Evolutionary conservation across 202 grass and related monocot species (phyloP).

Genomic region (Brachypodium distachyon): DNA sequence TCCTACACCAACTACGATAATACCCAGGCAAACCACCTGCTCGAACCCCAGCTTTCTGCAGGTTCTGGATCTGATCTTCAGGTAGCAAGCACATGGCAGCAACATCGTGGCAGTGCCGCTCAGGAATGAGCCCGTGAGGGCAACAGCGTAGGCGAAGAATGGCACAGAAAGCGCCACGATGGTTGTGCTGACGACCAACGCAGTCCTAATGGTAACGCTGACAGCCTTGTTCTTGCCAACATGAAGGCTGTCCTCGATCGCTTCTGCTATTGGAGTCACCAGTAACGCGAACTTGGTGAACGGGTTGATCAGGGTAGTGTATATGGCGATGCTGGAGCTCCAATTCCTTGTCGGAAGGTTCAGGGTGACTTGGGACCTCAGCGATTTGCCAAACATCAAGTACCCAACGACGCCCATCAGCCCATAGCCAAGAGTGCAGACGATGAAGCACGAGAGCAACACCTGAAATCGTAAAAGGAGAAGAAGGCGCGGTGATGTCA

Average conservation of each 20-base stretch:
- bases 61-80: slow-evolving; percentile 54
- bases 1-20: slow-evolving; percentile 37
- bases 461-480: slow-evolving; percentile 27
- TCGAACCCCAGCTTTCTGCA: slow-evolving; percentile 39
- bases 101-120: slow-evolving; percentile 66
- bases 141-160: slow-evolving; percentile 57
- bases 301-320: slow-evolving; percentile 74
- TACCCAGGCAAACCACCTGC: slow-evolving; percentile 31
- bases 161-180: slow-evolving; percentile 51
- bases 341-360: slow-evolving; percentile 55
- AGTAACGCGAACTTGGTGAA: slow-evolving; percentile 67
- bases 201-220: slow-evolving; percentile 35
- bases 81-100: slow-evolving; percentile 66
- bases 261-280: slow-evolving; percentile 56
- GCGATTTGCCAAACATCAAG: slow-evolving; percentile 67
- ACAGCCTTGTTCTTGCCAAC: slow-evolving; percentile 15
- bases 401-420: slow-evolving; percentile 63
- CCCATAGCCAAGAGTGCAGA: slow-evolving; percentile 63
- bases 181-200: slow-evolving; percentile 57
- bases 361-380: slow-evolving; percentile 68
- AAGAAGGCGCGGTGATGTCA: neutral
- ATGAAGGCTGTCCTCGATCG: slow-evolving; percentile 45
- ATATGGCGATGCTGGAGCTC: slow-evolving; percentile 57
- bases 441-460: slow-evolving; percentile 46
- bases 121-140: slow-evolving; percentile 55